Evolutionary conservation across 1,284 basidiomycete genomes (phyloP).

Genomic region (Inonotus hispidus): DNA sequence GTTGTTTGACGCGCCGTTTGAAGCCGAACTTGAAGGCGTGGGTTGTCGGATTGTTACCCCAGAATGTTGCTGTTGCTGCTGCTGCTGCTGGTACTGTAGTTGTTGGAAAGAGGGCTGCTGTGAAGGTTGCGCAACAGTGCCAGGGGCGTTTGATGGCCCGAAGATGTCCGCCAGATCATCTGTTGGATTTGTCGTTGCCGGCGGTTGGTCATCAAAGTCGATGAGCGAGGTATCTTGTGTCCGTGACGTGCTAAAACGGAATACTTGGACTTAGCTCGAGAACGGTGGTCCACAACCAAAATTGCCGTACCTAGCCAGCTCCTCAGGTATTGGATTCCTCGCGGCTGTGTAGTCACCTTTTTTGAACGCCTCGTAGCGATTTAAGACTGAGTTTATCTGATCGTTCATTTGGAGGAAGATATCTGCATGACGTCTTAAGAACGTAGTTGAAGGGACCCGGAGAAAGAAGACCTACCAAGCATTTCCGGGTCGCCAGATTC

Average conservation of each 20-base stretch:
- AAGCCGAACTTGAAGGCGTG: not conserved
- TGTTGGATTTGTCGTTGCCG: constrained; percentile 19
- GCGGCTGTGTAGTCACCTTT: constrained; percentile 76
- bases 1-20: constrained; percentile 8
- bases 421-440: constrained; percentile 41
- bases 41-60: constrained; percentile 9
- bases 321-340: constrained; percentile 57
- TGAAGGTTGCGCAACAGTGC: constrained; percentile 15
- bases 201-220: constrained; percentile 58
- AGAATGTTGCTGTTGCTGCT: constrained; percentile 21
- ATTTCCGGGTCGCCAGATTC: constrained; percentile 80
- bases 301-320: constrained; percentile 34
- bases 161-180: constrained; percentile 63
- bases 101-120: not conserved
- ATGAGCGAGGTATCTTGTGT: constrained; percentile 51
- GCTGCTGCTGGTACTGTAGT: not conserved
- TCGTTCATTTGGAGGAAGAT: constrained; percentile 96
- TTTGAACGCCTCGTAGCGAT: constrained; percentile 89
- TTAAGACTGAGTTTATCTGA: constrained; percentile 89
- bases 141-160: constrained; percentile 24
- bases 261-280: not conserved
- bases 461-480: constrained; percentile 52
- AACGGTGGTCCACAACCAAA: not conserved
- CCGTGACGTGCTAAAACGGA: constrained; percentile 19
- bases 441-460: not conserved